Evolutionary conservation across 768 basidiomycete genomes (phyloP), one percentile per base, ranked within the genome.

Genomic region (Lactifluus hygrophoroides): DNA sequence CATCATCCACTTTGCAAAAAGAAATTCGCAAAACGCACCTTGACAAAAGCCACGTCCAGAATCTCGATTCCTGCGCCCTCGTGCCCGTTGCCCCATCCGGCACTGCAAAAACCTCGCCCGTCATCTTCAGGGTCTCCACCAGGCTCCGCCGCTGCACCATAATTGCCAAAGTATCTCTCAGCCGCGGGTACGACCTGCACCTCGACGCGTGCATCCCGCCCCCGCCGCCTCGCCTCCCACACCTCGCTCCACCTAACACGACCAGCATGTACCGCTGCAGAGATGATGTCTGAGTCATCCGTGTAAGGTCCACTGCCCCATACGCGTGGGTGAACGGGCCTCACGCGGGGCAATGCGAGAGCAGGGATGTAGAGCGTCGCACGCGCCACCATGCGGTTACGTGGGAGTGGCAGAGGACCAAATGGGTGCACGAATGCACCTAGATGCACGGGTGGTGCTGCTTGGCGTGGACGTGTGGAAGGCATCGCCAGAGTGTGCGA

Each of bases 1-100:
- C 14, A 13, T 35, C 38, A 1, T 9, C 6, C 38, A 61, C 81
- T 35, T 32, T 32, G 10, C 32, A 32, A 32, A 32, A 32, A n/a
- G n/a, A n/a, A n/a, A n/a, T 5, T 32, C 32, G 32, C 32, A 10
- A 5, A 32, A 32, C 32, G 5, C 62, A 88, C 88, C 76, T 82
- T 74, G 47, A 82, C 77, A 66, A 86, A 83, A 63, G 81, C 76
- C 17, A 81, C 85, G 25, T 73, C 75, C 17, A 89, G 69, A 53
- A 90, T 78, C 73, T 88, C 88, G 64, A 88, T 77, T 25, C 83
- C 86, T 65, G 84, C 82, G 25, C 88, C 88, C 60, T 88, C 87
- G 62, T 89, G 88, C 2, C 84, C 82, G 62, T 79, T 81, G n/a
- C 87, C 86, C 88, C 88, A 88, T 0, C 80, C 80, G 9, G 80